Conservation (phyloP, 192 early-diverging fungal genomes). For the Gaertneriomyces semiglobifer region DNA sequence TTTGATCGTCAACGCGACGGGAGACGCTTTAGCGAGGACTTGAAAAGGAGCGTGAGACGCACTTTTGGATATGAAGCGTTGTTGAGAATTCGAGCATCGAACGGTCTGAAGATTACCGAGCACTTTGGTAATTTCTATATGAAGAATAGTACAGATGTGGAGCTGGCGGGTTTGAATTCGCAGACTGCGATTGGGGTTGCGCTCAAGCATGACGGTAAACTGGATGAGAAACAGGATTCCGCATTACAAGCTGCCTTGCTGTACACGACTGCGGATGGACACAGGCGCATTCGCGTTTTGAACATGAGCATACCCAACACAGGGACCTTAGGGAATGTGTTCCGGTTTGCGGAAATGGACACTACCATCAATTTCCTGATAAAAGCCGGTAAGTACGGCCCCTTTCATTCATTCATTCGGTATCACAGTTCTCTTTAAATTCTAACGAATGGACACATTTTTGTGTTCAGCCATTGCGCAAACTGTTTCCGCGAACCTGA, state of each 20-base stretch:
- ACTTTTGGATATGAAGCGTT: conserved; percentile 84
- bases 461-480: conserved; percentile 61
- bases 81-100: conserved; percentile 84
- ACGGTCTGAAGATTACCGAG: conserved; percentile 73
- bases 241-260: conserved; percentile 90
- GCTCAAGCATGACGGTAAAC: conserved; percentile 83
- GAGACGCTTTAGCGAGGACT: conserved; percentile 65
- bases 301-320: conserved; percentile 80
- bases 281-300: conserved; percentile 89
- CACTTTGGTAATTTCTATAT: conserved; percentile 94
- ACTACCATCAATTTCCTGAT: conserved; percentile 81
- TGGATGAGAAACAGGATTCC: conserved; percentile 73
- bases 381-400: conserved; percentile 58
- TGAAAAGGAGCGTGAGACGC: conserved; percentile 67
- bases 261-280: conserved; percentile 86
- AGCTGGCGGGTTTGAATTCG: conserved; percentile 84
- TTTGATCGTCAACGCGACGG: conserved; percentile 77
- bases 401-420: conserved; percentile 2
- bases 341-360: conserved; percentile 89
- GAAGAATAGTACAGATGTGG: conserved; percentile 88
- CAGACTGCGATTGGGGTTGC: conserved; percentile 78
- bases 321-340: conserved; percentile 71
- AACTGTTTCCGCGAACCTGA: conserved; percentile 65
- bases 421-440: neutral
- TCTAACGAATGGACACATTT: neutral